Conservation (phyloP, 169 alveolate species). For the Ichthyophthirius multifiliis region DNA sequence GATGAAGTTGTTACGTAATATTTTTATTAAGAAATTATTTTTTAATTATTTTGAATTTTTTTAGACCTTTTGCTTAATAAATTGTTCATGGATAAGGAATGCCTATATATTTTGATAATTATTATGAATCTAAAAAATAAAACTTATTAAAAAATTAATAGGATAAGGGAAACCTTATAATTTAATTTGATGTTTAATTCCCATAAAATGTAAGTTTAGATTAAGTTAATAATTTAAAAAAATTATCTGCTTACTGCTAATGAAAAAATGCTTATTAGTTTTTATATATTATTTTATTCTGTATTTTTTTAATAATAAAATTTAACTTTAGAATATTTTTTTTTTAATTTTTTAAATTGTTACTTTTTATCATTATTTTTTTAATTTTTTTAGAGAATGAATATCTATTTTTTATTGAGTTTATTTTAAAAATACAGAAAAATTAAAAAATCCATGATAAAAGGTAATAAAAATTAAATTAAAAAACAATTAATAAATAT, state of each 20-base stretch:
- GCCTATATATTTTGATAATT: not conserved
- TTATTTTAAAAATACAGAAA: too few species aligned
- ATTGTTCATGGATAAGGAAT: slow-evolving; percentile 1
- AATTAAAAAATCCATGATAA: too few species aligned
- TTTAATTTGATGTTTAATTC: not conserved
- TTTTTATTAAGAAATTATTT: not conserved
- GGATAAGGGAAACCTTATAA: not conserved
- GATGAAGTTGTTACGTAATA: slow-evolving; percentile 8
- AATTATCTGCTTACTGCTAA: not conserved
- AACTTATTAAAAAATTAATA: not conserved
- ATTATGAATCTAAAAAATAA: not conserved
- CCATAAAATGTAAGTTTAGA: not conserved
- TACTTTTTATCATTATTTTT: too few species aligned
- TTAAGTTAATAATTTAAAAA: not conserved
- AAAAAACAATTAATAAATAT: too few species aligned
- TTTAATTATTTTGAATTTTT: not conserved
- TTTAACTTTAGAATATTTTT: too few species aligned
- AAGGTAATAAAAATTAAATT: too few species aligned
- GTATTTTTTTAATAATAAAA: too few species aligned
- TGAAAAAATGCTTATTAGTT: not conserved
- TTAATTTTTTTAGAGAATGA: too few species aligned
- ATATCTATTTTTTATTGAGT: too few species aligned
- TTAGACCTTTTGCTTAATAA: not conserved
- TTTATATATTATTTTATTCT: not conserved
- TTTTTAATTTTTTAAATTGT: too few species aligned